Evolutionary conservation across 345 rosid species (phyloP).

Genomic region (Melaleuca alternifolia): DNA sequence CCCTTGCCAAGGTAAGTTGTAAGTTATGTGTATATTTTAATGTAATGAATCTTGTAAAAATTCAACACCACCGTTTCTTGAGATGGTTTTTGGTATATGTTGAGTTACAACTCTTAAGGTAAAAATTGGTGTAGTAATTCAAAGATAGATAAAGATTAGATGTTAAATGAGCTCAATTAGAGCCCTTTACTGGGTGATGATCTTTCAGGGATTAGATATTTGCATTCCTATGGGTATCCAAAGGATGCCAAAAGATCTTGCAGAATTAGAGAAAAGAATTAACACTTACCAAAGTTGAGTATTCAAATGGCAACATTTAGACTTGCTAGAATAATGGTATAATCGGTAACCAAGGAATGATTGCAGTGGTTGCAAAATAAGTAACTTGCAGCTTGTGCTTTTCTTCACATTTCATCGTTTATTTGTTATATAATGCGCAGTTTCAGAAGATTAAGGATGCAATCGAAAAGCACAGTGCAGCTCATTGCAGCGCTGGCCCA

Average conservation of each 20-base stretch:
- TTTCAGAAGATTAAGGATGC: constrained; percentile 43
- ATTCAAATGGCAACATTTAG: not conserved
- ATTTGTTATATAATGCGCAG: constrained; percentile 3
- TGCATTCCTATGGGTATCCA: not conserved
- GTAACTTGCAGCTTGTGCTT: not conserved
- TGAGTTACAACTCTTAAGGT: not conserved
- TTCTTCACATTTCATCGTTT: not conserved
- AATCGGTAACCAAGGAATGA: not conserved
- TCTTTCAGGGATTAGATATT: not conserved
- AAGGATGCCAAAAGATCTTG: not conserved
- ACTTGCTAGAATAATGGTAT: not conserved
- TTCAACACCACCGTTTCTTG: not conserved
- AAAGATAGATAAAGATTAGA: not conserved
- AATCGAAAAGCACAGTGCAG: constrained; percentile 17
- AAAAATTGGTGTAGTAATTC: not conserved
- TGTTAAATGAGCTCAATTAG: not conserved
- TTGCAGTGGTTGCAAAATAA: not conserved
- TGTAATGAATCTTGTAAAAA: not conserved
- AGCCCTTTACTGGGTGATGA: not conserved
- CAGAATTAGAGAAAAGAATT: not conserved
- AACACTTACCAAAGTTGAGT: not conserved
- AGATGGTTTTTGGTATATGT: not conserved
- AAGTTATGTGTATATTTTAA: not conserved
- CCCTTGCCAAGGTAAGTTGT: constrained; percentile 66
- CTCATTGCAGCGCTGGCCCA: constrained; percentile 13